Base-by-base conservation (phyloP, 768 basidiomycete genomes). In the Jaapia argillacea region DNA sequence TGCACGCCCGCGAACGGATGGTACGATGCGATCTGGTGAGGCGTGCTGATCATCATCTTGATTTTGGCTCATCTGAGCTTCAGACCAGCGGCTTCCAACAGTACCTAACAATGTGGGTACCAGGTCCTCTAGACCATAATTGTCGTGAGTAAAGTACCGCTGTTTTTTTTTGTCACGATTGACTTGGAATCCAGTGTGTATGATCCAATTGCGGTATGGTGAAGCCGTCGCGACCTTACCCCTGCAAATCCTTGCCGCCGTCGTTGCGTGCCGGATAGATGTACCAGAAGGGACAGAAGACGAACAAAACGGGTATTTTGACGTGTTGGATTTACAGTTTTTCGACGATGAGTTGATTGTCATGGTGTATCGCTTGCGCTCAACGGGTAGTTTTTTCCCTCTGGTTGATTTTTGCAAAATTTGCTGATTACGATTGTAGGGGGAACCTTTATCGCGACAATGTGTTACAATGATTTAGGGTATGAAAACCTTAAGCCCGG, bases 261-360 rank as follows among this genome's bases (percentile, higher is more conserved):
- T 72, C 55, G 52, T 83, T 54, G 65, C 68, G 51, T 74, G 71
- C n/a, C n/a, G n/a, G n/a, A n/a, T n/a, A n/a, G n/a, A n/a, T n/a
- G n/a, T n/a, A n/a, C n/a, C n/a, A n/a, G n/a, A n/a, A n/a, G n/a
- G n/a, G n/a, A n/a, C n/a, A n/a, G n/a, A n/a, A n/a, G n/a, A n/a
- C n/a, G n/a, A n/a, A n/a, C n/a, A n/a, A n/a, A n/a, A n/a, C n/a
- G n/a, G n/a, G n/a, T n/a, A n/a, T n/a, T n/a, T n/a, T n/a, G n/a
- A 79, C 46, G 51, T 85, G 36, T 57, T 86, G 56, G 80, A 81
- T 53, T 71, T 66, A 35, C 81, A 85, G 44, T 88, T 88, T 63
- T 86, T 90, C 59, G 86, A 89, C 65, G 80, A 85, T 51, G 74
- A 79, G 58, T 66, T 59, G 54, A 57, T 86, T 47, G 69, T 85